Percentiles rank a stretch among this genome's conserved stretches.
Conservation (phyloP, 2,329 filamentous ascomycete genomes). For the Sphaerulina populicola region DNA sequence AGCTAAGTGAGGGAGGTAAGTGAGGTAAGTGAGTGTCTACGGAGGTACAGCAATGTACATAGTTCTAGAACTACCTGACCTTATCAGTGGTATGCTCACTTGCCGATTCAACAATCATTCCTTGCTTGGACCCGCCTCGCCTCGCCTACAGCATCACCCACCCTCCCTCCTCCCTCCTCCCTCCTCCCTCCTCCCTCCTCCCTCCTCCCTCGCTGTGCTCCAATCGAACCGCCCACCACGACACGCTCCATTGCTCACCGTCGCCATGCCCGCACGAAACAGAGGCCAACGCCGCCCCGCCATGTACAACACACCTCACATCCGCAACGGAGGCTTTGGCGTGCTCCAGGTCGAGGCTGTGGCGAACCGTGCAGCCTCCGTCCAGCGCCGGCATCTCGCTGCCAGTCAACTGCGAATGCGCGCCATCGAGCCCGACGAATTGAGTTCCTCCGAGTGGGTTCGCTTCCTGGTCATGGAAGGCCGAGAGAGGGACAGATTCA, state of each 20-base stretch:
- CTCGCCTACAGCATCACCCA: not conserved
- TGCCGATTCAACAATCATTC: too few species aligned
- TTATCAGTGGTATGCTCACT: too few species aligned
- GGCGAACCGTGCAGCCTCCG: slow-evolving; percentile 30
- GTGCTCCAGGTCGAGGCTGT: slow-evolving; percentile 31
- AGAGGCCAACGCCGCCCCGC: slow-evolving; percentile 22
- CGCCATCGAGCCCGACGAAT: slow-evolving; percentile 31
- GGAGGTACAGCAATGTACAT: too few species aligned
- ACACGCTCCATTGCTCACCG: not conserved
- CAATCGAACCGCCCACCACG: not conserved
- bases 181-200: too few species aligned
- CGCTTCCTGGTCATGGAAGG: slow-evolving; percentile 31
- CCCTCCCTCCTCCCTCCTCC: too few species aligned
- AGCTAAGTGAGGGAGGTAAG: too few species aligned
- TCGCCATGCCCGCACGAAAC: slow-evolving; percentile 22
- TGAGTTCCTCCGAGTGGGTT: slow-evolving; percentile 31
- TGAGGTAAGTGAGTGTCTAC: too few species aligned
- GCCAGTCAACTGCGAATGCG: slow-evolving; percentile 31
- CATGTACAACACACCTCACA: slow-evolving; percentile 32
- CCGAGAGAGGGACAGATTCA: slow-evolving; percentile 31
- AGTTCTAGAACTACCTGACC: too few species aligned
- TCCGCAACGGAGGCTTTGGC: slow-evolving; percentile 31
- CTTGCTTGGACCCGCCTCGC: not conserved
- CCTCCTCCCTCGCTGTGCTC: slow-evolving; percentile 1
- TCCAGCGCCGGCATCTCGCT: slow-evolving; percentile 31